Conservation (phyloP, 768 basidiomycete genomes). For the Phaeotremella fagi region DNA sequence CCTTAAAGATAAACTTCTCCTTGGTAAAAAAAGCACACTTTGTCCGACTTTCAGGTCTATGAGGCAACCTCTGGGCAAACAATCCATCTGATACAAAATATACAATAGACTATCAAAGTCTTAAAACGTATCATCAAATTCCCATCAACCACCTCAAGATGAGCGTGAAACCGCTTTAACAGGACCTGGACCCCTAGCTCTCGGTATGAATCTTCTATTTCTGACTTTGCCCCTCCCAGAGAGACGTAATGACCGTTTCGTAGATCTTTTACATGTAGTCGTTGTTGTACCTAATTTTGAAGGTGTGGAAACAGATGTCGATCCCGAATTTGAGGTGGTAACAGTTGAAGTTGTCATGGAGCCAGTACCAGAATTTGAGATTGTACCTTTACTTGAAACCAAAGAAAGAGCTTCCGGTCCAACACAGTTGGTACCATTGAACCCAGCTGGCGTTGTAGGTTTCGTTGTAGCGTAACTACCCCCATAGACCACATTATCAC, state of each 20-base stretch:
- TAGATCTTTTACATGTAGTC: neutral
- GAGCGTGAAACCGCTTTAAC: too few species aligned
- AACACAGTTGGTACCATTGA: constrained; percentile 39
- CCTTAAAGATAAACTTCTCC: too few species aligned
- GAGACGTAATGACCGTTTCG: neutral
- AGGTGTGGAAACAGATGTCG: neutral
- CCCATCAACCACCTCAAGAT: too few species aligned
- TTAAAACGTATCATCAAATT: too few species aligned
- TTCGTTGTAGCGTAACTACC: constrained; percentile 32
- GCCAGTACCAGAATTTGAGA: neutral
- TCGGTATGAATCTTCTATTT: too few species aligned
- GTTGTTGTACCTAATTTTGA: neutral
- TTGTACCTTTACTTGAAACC: neutral
- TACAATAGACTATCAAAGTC: too few species aligned
- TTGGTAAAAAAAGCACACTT: too few species aligned
- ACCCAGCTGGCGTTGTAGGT: constrained; percentile 34
- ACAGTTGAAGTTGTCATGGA: neutral
- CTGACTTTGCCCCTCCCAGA: too few species aligned
- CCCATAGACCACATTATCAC: constrained; percentile 36
- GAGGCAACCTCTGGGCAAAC: too few species aligned
- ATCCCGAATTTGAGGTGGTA: neutral
- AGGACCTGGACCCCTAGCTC: too few species aligned
- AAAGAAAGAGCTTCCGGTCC: constrained; percentile 24
- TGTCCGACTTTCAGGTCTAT: too few species aligned
- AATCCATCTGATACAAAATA: too few species aligned